Conservation (phyloP, 1,284 basidiomycete genomes). For the Trichosporon sp. region DNA sequence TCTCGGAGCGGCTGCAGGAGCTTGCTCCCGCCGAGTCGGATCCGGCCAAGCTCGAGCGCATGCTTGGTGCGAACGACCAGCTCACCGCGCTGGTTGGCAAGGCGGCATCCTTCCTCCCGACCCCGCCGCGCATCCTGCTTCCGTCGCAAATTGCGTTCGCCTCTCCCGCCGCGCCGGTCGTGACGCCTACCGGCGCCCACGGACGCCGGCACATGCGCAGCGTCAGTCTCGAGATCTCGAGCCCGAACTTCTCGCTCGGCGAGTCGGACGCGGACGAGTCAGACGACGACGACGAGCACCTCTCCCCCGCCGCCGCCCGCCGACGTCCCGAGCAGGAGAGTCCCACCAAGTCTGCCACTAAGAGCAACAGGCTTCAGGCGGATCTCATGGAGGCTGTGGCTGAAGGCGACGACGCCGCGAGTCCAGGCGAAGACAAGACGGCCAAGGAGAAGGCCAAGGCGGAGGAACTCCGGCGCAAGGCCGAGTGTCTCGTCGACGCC, state of each 20-base stretch:
- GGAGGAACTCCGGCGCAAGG: not conserved
- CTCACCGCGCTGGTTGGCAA: slow-evolving; percentile 61
- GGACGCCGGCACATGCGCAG: slow-evolving; percentile 45
- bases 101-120: slow-evolving; percentile 45
- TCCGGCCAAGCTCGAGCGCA: slow-evolving; percentile 62
- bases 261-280: slow-evolving; percentile 64
- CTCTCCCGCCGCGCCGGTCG: slow-evolving; percentile 28
- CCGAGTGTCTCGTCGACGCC: slow-evolving; percentile 29
- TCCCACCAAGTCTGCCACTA: slow-evolving; percentile 3
- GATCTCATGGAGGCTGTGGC: slow-evolving; percentile 16
- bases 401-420: not conserved
- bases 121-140: slow-evolving; percentile 44
- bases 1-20: slow-evolving; percentile 65
- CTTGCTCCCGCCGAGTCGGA: slow-evolving; percentile 64
- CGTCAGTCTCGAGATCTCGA: slow-evolving; percentile 62
- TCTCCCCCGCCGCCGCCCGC: not conserved
- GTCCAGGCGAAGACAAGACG: not conserved
- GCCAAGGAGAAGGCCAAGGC: not conserved
- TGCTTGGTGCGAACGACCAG: slow-evolving; percentile 72
- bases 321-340: not conserved
- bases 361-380: not conserved
- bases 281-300: slow-evolving; percentile 58
- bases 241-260: slow-evolving; percentile 64
- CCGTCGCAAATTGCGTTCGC: slow-evolving; percentile 45
- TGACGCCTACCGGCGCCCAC: slow-evolving; percentile 25